Evolutionary conservation across 305 asterid species (phyloP), one percentile per base, ranked within the genome.

Genomic region (Fraxinus velutina): DNA sequence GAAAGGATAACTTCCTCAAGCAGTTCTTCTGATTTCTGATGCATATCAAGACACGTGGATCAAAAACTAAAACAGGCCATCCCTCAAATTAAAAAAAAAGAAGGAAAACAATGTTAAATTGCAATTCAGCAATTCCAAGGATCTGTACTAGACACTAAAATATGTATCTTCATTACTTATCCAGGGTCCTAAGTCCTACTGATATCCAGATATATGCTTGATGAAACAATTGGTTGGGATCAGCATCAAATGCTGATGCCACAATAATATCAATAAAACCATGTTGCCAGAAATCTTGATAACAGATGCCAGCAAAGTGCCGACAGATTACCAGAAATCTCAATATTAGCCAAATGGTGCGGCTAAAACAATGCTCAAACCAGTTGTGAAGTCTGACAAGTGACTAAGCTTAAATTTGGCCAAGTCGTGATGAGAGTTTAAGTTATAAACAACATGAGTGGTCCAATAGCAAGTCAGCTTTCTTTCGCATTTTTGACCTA

Each of bases 1-100:
- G 97, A 92, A 79, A 95, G 97, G 77, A 95, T 85, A 83, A 94
- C 98, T 88, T 94, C 99, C 89, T 92, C 99, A 86, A 95, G 88
- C 80, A 95, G 81, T 88, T 96, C 99, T 86, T 93, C 99, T 9
- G 98, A 82, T 91, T 87, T 91, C 99, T 95, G 94, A 80, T 86
- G 85, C 83, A 90, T 64, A 81, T 62, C 62, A 85, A 86, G 87
- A 78, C 78, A 87, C 22, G 27, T 72, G 34, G 75, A 79, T 73
- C 44, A 82, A 70, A 77, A 77, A 60, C 60, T 15, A 80, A 64
- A 73, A 50, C 19, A n/a, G 27, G 42, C 33, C 34, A 70, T 22
- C 24, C 44, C 75, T 66, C 76, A 32, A 17, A 33, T 76, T 42
- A 47, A 33, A 34, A 34, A 12, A 66, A 68, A 27, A 27, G 37